Evolutionary conservation across 441 rosid genomes (phyloP).

Genomic region (Syzygium malaccense): DNA sequence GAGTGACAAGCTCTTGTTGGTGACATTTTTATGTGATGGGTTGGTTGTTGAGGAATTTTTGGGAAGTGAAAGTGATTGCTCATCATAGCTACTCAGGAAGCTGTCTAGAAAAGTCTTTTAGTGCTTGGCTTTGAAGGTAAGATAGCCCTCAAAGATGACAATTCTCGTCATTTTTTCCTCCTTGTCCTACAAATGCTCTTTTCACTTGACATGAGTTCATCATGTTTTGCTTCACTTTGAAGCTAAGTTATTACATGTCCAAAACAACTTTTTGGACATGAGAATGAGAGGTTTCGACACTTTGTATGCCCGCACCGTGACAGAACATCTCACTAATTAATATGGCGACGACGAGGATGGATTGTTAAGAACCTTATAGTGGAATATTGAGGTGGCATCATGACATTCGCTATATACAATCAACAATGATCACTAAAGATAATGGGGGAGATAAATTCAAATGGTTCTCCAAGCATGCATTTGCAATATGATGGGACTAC

Average conservation of each 20-base stretch:
- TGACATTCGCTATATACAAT: not conserved
- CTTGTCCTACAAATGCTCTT: not conserved
- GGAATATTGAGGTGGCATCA: not conserved
- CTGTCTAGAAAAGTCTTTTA: not conserved
- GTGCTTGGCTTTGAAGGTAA: slow-evolving; percentile 50
- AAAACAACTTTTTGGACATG: not conserved
- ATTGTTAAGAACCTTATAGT: rapidly evolving
- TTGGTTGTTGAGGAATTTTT: slow-evolving; percentile 6
- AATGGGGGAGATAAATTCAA: not conserved
- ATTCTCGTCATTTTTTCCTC: not conserved
- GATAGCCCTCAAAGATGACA: slow-evolving; percentile 1
- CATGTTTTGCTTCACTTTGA: slow-evolving; percentile 35
- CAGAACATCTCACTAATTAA: not conserved
- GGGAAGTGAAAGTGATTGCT: not conserved
- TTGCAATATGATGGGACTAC: rapidly evolving
- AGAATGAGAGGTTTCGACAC: not conserved
- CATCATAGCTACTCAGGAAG: slow-evolving; percentile 2
- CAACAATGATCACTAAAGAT: not conserved
- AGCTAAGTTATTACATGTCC: slow-evolving; percentile 20
- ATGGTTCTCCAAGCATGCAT: not conserved
- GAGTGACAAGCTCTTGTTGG: slow-evolving; percentile 10
- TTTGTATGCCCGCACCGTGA: no score
- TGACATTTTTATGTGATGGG: slow-evolving; percentile 16
- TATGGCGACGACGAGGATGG: not conserved
- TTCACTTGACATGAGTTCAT: not conserved